phyloP scores from a whole-genome alignment of 306 rosid species.

The Bauhinia variegata region DNA sequence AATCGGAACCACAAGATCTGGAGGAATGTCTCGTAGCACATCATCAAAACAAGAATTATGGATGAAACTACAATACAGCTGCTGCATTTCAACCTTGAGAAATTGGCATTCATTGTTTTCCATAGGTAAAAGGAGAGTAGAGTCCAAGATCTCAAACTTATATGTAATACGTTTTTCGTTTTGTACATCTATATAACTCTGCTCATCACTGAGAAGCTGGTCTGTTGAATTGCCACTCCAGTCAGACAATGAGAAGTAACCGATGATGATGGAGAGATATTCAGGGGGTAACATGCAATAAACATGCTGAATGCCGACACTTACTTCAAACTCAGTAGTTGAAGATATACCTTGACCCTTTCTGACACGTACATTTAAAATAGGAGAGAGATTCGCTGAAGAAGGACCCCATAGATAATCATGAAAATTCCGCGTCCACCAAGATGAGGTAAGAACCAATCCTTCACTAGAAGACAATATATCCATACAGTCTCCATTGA shows the following conservation, averaged over 20 bases:
- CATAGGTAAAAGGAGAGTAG: conserved; percentile 68
- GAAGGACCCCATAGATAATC: conserved; percentile 90
- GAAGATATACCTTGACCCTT: conserved; percentile 45
- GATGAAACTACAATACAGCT: conserved; percentile 63
- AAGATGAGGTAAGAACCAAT: conserved; percentile 69
- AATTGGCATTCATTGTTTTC: conserved; percentile 65
- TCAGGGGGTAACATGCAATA: conserved; percentile 86
- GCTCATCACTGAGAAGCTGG: conserved; percentile 35
- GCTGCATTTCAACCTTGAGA: conserved; percentile 67
- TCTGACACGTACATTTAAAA: conserved; percentile 73
- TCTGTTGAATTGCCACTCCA: conserved; percentile 64
- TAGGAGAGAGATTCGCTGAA: conserved; percentile 64
- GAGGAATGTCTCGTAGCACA: conserved; percentile 58
- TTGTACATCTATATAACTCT: conserved; percentile 42
- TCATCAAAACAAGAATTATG: conserved; percentile 46
- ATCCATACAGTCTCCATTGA: conserved; percentile 62
- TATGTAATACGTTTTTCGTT: conserved; percentile 52
- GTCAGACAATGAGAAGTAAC: conserved; percentile 80
- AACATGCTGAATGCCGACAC: conserved; percentile 79
- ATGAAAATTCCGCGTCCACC: conserved; percentile 57
- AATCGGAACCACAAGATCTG: conserved; percentile 54
- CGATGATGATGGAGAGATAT: conserved; percentile 79
- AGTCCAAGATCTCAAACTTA: conserved; percentile 86
- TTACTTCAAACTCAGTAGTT: conserved; percentile 59
- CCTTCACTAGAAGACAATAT: conserved; percentile 73